Evolutionary conservation across 2,329 filamentous ascomycete species (phyloP), one percentile per base, ranked within the genome.

Genomic region (Xylariaceae sp.): DNA sequence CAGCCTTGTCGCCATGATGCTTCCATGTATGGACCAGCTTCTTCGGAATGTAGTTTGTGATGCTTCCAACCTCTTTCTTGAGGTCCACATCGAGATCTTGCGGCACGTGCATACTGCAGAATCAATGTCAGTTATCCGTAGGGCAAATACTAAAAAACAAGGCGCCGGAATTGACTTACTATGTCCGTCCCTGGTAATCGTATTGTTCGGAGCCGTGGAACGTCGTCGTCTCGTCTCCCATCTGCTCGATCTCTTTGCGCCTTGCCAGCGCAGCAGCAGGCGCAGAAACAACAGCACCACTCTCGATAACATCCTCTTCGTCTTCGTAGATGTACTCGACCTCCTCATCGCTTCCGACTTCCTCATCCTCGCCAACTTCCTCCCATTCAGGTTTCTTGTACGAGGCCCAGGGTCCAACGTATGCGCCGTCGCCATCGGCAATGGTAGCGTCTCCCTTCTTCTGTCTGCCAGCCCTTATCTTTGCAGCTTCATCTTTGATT

Each of bases 121-220:
- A 15, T 35, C n/a, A 13, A 2, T 15, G 55, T 62, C 18, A 62
- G 61, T 37, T 6, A 37, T n/a, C n/a, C n/a, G n/a, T n/a, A n/a
- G n/a, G n/a, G n/a, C n/a, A n/a, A n/a, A n/a, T n/a, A n/a, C n/a
- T n/a, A n/a, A n/a, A n/a, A n/a, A n/a, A n/a, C n/a, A n/a, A n/a
- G n/a, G n/a, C 5, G 10, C 1, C n/a, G 39, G 34, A n/a, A 17
- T 17, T 17, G 1, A 61, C 61, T 61, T 17, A 62, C 61, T 96
- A 99, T 39, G 93, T 96, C 65, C 94, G 82, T 52, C 94, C 94
- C 73, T 95, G 89, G 77, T 99, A 99, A 73, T 99, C 94, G 78
- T 87, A 88, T 75, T 94, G 80, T 71, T 89, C 81, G 47, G 82
- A 82, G 63, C 92, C 94, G 70, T 96, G 89, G 76, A 97, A 99